Conservation (phyloP, 495 filamentous ascomycete species). For the Xeromyces bisporus region DNA sequence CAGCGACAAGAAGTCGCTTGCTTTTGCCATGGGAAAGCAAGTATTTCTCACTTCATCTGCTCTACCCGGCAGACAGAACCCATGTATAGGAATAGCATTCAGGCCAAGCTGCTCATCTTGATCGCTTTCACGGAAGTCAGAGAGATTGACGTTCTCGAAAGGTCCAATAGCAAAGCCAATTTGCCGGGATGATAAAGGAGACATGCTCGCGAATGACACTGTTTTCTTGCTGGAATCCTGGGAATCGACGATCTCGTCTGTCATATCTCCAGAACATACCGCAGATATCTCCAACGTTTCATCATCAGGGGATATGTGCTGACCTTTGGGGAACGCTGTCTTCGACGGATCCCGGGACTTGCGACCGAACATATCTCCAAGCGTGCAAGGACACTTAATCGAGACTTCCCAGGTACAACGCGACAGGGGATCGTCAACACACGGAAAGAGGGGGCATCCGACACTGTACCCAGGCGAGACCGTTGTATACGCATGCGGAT, state of each 20-base stretch:
- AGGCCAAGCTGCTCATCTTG: constrained; percentile 77
- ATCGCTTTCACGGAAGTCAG: constrained; percentile 73
- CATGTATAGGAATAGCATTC: constrained; percentile 69
- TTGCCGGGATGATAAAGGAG: constrained; percentile 63
- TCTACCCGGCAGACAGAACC: constrained; percentile 75
- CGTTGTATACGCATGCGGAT: constrained; percentile 81
- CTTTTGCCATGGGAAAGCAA: constrained; percentile 56
- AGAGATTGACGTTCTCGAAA: constrained; percentile 82
- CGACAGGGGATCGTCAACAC: constrained; percentile 64
- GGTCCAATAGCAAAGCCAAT: constrained; percentile 86
- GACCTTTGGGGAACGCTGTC: constrained; percentile 5
- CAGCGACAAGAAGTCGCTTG: constrained; percentile 72
- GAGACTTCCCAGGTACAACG: constrained; percentile 77
- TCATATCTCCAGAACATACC: constrained; percentile 74
- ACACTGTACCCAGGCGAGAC: constrained; percentile 61
- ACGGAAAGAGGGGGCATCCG: constrained; percentile 77
- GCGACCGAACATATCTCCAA: constrained; percentile 62
- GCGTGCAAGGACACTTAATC: constrained; percentile 65
- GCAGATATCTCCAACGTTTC: constrained; percentile 73
- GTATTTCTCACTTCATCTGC: constrained; percentile 67
- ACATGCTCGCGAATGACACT: constrained; percentile 57
- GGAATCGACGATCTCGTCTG: constrained; percentile 62
- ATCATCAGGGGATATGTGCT: constrained; percentile 50
- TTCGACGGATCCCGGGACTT: constrained; percentile 14
- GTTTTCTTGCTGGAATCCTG: constrained; percentile 63